A percentile compares a stretch with the other conserved stretches of the same genome.
Evolutionary conservation across 2,329 filamentous ascomycete species (phyloP).

Genomic region (Fusarium devonianum): DNA sequence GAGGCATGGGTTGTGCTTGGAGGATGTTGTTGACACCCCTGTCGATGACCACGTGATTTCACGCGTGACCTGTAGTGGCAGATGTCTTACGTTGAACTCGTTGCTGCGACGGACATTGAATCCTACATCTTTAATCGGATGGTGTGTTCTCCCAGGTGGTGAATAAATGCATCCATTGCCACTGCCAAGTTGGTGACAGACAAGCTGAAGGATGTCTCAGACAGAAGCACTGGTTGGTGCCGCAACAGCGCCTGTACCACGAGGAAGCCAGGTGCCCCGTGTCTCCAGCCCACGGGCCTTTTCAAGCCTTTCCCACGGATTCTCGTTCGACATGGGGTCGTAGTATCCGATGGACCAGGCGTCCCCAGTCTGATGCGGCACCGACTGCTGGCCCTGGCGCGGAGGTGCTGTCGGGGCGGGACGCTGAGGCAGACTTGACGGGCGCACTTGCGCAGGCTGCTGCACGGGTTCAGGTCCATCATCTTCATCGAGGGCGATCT

Average conservation of each 20-base stretch:
- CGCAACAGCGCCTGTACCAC: constrained; percentile 4
- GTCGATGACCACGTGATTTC: constrained; percentile 23
- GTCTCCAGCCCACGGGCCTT: constrained; percentile 52
- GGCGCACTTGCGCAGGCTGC: constrained; percentile 42
- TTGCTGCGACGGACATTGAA: no score
- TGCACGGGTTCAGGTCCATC: constrained; percentile 34
- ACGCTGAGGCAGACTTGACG: constrained; percentile 45
- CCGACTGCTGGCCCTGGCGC: constrained; percentile 21
- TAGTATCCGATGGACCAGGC: constrained; percentile 74
- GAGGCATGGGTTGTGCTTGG: constrained; percentile 11
- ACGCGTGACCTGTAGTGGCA: constrained; percentile 20
- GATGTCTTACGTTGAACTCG: no score
- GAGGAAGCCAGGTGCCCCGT: constrained; percentile 55
- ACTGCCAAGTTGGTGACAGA: neutral
- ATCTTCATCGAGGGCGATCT: constrained; percentile 55
- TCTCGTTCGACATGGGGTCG: constrained; percentile 71
- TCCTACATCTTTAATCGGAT: neutral
- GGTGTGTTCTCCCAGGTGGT: neutral
- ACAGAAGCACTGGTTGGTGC: constrained; percentile 9
- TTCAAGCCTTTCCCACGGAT: constrained; percentile 73
- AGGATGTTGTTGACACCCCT: constrained; percentile 33
- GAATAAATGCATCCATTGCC: no score
- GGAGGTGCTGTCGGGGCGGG: constrained; percentile 32
- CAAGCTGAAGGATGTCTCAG: constrained; percentile 20
- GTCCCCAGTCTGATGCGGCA: constrained; percentile 25